Base-by-base conservation (phyloP, 139 green algal genomes). In the Volvox africanus region DNA sequence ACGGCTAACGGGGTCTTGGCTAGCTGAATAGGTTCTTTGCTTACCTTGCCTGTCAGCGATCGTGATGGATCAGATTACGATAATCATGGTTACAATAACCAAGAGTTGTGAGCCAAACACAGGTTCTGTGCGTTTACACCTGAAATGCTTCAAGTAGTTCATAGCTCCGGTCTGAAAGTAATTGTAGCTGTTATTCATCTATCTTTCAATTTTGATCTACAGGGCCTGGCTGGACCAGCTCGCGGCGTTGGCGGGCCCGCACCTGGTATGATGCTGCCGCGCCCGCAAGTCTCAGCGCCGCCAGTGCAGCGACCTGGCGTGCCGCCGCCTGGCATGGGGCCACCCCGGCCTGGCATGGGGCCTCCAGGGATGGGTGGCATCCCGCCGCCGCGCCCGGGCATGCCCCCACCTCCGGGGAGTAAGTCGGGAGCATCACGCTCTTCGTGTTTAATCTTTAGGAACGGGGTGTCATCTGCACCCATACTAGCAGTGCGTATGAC, bases 251-350 rank as follows among this genome's bases (percentile, higher is more conserved):
- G 98, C 17, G 98, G 96, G 3, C 97, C 98, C 3, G 94, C 95
- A 0, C 97, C 97, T 0, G 97, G 96, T 62, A 96, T 97, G 93
- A 99, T 99, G 98, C 95, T 98, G 90, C 98, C 98, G 12, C 92
- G 96, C 9, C 97, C 97, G 3, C 95, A 98, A 85, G 76, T 96
- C 33, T 50, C 73, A 17, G 96, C 86, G 14, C 71, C 95, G 14
- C 95, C 96, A 2, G 84, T 96, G 87, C 96, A 97, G 92, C 92
- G 94, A 0, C 87, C 87, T 11, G 76, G 87, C 79, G 94, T 95
- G 92, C 91, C 91, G 30, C 91, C 91, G 55, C 71, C 76, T 19
- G 93, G 94, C 22, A 94, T 94, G 92, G 86, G 86, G 17, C 90
- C 83, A 13, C 92, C 92, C 16, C 67, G 67, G 30, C 87, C 87